Evolutionary conservation across 768 basidiomycete species (phyloP).

Genomic region (Boletus rufocinnamomeus): DNA sequence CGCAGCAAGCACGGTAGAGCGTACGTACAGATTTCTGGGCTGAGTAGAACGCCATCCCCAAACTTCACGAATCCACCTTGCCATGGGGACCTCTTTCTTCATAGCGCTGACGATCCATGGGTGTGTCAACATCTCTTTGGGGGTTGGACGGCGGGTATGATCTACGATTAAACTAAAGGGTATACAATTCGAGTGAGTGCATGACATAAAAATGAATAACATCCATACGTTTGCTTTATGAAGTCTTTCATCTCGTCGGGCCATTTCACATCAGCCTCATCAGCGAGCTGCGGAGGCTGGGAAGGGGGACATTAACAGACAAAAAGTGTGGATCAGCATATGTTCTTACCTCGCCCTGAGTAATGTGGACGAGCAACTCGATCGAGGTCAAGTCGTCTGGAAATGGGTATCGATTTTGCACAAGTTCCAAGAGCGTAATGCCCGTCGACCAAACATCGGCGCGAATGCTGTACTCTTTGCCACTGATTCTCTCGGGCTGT

Average conservation of each 20-base stretch:
- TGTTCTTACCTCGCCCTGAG: conserved; percentile 65
- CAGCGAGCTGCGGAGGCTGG: conserved; percentile 81
- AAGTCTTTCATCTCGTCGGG: conserved; percentile 89
- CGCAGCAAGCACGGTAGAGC: neutral
- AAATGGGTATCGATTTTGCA: conserved; percentile 94
- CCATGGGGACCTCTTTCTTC: conserved; percentile 86
- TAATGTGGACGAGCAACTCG: conserved; percentile 90
- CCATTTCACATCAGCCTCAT: conserved; percentile 68
- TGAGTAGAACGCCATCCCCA: conserved; percentile 69
- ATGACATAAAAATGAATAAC: neutral
- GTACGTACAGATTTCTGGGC: conserved; percentile 30
- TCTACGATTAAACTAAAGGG: conserved; percentile 66
- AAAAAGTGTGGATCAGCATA: conserved; percentile 6
- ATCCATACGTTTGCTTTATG: conserved; percentile 75
- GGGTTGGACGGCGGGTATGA: conserved; percentile 69
- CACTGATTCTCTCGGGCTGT: conserved; percentile 93
- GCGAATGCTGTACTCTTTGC: conserved; percentile 88
- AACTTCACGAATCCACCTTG: conserved; percentile 81
- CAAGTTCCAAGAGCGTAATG: conserved; percentile 90
- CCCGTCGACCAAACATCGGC: conserved; percentile 99
- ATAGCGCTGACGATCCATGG: conserved; percentile 79
- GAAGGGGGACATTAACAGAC: conserved; percentile 17
- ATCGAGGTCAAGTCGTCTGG: conserved; percentile 90
- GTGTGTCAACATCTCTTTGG: conserved; percentile 80
- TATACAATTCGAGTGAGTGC: conserved; percentile 5